A percentile compares a stretch with the other conserved stretches of the same genome.
These are phyloP conservation scores for Phytopythium litorale DNA, from an alignment of 352 stramenopile species.

Conservation along the genomic window DNA sequence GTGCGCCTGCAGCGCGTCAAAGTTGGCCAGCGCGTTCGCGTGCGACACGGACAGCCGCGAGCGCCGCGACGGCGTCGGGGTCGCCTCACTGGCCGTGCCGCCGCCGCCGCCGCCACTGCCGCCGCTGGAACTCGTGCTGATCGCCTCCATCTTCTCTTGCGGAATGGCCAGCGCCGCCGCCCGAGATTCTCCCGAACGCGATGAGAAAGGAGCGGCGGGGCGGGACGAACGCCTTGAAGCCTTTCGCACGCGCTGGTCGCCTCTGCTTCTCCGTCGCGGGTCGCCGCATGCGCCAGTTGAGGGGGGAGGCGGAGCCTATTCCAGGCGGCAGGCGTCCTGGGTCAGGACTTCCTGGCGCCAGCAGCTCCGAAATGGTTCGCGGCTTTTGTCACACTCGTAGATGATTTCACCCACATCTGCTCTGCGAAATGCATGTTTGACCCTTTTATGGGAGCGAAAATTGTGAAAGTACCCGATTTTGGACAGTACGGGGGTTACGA, in stretches of 20 bases:
- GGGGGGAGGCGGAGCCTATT: not conserved
- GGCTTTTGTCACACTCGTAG: not conserved
- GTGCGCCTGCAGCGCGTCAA: slow-evolving; percentile 41
- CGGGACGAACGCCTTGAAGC: not conserved
- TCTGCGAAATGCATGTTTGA: not conserved
- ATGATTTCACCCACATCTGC: not conserved
- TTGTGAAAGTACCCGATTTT: not conserved
- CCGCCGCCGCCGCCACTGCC: too few relatives aligned
- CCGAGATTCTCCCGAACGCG: not conserved
- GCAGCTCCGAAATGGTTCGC: not conserved
- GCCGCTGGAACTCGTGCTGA: not conserved
- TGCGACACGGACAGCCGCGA: slow-evolving; percentile 59
- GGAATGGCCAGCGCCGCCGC: not conserved
- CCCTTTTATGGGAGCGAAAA: not conserved
- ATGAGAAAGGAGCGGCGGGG: not conserved
- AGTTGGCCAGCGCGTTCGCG: slow-evolving; percentile 75
- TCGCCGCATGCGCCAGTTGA: slow-evolving; percentile 1
- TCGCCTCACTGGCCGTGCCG: slow-evolving; percentile 6
- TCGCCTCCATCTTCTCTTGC: not conserved
- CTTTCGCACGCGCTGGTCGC: not conserved
- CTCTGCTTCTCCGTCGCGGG: not conserved
- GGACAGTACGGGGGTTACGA: not conserved
- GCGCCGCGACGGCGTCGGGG: slow-evolving; percentile 11
- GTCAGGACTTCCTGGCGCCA: not conserved
- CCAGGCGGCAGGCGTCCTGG: not conserved